Conservation (phyloP, 148 eudicot genomes). For the Chenopodium album region DNA sequence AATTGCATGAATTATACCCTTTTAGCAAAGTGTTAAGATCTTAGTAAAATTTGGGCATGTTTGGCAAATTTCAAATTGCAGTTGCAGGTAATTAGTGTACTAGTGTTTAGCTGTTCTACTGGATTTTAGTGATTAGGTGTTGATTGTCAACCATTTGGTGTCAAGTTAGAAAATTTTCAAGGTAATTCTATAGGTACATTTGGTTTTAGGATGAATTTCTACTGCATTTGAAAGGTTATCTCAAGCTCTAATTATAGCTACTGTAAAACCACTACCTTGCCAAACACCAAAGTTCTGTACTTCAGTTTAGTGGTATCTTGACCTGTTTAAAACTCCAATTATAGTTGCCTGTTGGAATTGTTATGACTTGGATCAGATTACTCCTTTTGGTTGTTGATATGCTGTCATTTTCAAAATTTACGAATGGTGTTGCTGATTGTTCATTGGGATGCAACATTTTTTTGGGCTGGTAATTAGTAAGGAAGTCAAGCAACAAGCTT, state of each 20-base stretch:
- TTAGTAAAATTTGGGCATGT: not conserved
- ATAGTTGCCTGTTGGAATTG: not conserved
- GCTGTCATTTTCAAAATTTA: not conserved
- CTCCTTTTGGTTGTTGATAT: not conserved
- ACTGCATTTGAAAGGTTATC: too few relatives aligned
- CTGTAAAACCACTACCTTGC: not conserved
- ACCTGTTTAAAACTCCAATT: not conserved
- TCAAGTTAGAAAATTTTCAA: not conserved
- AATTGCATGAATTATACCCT: too few relatives aligned
- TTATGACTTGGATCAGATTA: too few relatives aligned
- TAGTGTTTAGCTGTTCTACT: not conserved
- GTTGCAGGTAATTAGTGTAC: not conserved
- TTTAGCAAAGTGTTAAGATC: too few relatives aligned
- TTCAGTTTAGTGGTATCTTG: not conserved
- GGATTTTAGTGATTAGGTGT: not conserved
- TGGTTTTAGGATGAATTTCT: too few relatives aligned
- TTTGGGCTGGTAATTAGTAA: too few relatives aligned
- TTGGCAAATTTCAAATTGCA: not conserved
- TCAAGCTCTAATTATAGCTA: not conserved
- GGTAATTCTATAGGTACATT: too few relatives aligned
- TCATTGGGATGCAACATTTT: not conserved
- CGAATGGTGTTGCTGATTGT: not conserved
- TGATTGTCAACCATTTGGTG: not conserved
- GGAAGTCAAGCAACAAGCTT: too few relatives aligned
- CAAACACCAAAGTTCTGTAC: not conserved